These are phyloP conservation scores for Myxozyma geophila DNA, from an alignment of 805 yeast genomes.

Conservation along the genomic window DNA sequence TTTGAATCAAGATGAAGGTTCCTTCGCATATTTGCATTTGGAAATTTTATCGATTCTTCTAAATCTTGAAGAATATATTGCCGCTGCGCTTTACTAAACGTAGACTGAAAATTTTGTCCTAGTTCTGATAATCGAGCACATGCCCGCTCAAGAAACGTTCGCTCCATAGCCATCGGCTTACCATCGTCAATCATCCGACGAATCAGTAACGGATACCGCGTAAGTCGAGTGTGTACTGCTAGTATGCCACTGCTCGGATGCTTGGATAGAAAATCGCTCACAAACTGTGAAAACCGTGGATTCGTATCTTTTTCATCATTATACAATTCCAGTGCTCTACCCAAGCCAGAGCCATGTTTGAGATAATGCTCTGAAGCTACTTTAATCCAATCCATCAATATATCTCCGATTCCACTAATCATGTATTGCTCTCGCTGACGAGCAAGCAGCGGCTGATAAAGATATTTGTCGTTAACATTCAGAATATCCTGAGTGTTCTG, in stretches of 20 bases:
- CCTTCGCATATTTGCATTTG: slow-evolving; percentile 50
- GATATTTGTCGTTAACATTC: slow-evolving; percentile 56
- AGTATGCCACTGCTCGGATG: slow-evolving; percentile 11
- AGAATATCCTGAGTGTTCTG: slow-evolving; percentile 61
- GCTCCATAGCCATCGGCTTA: slow-evolving; percentile 56
- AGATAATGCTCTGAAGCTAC: slow-evolving; percentile 60
- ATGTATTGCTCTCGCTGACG: slow-evolving; percentile 67
- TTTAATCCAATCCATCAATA: slow-evolving; percentile 67
- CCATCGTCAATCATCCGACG: slow-evolving; percentile 60
- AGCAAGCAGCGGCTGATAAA: slow-evolving; percentile 62
- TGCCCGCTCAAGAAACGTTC: slow-evolving; percentile 56
- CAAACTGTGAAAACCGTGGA: slow-evolving; percentile 62
- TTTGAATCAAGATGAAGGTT: slow-evolving; percentile 59
- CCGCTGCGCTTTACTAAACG: slow-evolving; percentile 61
- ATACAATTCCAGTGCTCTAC: slow-evolving; percentile 49
- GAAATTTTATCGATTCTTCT: slow-evolving; percentile 60
- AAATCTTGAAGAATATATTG: slow-evolving; percentile 59
- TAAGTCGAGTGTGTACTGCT: slow-evolving; percentile 52
- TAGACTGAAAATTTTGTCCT: slow-evolving; percentile 63
- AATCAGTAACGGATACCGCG: slow-evolving; percentile 65
- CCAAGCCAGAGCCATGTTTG: slow-evolving; percentile 57
- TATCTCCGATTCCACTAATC: slow-evolving; percentile 64
- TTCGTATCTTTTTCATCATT: slow-evolving; percentile 50
- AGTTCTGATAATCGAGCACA: slow-evolving; percentile 58
- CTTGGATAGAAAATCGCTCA: slow-evolving; percentile 35